Conservation (phyloP, 768 basidiomycete genomes). For the Daedaleopsis nitida region DNA sequence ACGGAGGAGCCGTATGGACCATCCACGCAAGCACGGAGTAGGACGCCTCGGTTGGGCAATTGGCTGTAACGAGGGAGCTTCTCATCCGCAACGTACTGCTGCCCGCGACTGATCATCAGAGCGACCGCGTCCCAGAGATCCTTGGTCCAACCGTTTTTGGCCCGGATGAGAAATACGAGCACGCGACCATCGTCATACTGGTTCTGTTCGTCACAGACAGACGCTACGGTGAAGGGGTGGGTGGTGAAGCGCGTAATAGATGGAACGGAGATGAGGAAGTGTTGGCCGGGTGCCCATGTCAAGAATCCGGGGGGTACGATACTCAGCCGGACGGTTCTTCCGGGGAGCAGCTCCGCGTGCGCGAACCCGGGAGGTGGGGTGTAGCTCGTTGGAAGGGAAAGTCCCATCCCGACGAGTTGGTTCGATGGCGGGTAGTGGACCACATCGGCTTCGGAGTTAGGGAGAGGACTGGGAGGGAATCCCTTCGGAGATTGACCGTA, state of each 20-base stretch:
- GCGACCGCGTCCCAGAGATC: slow-evolving; percentile 61
- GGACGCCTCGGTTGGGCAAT: slow-evolving; percentile 47
- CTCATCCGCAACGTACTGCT: slow-evolving; percentile 33
- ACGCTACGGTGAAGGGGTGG: slow-evolving; percentile 76
- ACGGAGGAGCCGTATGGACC: slow-evolving; percentile 71
- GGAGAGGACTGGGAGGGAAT: not conserved
- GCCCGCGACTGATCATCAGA: slow-evolving; percentile 34
- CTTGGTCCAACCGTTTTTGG: slow-evolving; percentile 69
- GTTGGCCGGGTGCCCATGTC: slow-evolving; percentile 78
- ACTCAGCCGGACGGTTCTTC: slow-evolving; percentile 69
- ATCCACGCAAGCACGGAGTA: slow-evolving; percentile 61
- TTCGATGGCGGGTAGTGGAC: slow-evolving; percentile 12
- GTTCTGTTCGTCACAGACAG: slow-evolving; percentile 53
- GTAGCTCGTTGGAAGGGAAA: slow-evolving; percentile 30
- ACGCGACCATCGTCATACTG: slow-evolving; percentile 49
- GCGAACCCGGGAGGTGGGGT: slow-evolving; percentile 68
- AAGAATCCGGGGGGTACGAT: slow-evolving; percentile 57
- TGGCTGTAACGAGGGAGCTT: slow-evolving; percentile 29
- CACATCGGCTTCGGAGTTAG: slow-evolving; percentile 3
- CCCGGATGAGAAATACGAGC: slow-evolving; percentile 68
- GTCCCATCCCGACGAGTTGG: slow-evolving; percentile 4
- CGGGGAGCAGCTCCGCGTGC: slow-evolving; percentile 68
- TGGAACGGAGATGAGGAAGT: slow-evolving; percentile 70
- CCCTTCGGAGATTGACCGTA: not conserved
- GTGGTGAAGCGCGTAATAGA: slow-evolving; percentile 59